Conservation (phyloP, 164 flowering plant genomes). For the Sextonia rubra region DNA sequence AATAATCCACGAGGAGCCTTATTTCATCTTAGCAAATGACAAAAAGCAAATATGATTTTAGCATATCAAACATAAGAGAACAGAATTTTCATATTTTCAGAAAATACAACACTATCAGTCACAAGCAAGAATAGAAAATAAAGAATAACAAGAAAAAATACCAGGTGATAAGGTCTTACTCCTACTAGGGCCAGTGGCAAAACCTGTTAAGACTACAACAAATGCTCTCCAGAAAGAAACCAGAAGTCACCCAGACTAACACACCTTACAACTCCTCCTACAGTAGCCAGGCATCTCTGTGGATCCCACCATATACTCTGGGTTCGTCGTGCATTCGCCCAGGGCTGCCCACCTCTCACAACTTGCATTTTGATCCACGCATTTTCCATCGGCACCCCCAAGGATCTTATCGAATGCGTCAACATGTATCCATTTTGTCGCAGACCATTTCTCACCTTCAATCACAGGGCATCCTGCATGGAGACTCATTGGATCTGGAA, state of each 20-base stretch:
- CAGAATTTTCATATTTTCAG: neutral
- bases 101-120: neutral
- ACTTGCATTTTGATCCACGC: slow-evolving; percentile 55
- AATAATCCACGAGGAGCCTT: too few species aligned
- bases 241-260: slow-evolving; percentile 65
- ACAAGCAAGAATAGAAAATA: neutral
- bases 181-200: neutral
- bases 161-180: neutral
- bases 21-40: too few species aligned
- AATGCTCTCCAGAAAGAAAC: slow-evolving; percentile 20
- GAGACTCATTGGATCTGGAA: slow-evolving; percentile 67
- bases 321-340: slow-evolving; percentile 87
- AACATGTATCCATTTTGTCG: slow-evolving; percentile 98
- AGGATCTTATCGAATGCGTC: slow-evolving; percentile 64
- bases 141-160: too few species aligned
- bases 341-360: slow-evolving; percentile 87
- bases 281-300: slow-evolving; percentile 73
- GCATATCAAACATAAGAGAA: neutral
- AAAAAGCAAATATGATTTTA: neutral
- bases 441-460: slow-evolving; percentile 99
- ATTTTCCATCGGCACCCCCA: slow-evolving; percentile 27
- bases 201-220: neutral
- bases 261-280: slow-evolving; percentile 79
- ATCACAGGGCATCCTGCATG: slow-evolving; percentile 94
- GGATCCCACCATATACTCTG: slow-evolving; percentile 89